phyloP scores from a whole-genome alignment of 31 red algal genomes.

The Asparagopsis taxiformis region DNA sequence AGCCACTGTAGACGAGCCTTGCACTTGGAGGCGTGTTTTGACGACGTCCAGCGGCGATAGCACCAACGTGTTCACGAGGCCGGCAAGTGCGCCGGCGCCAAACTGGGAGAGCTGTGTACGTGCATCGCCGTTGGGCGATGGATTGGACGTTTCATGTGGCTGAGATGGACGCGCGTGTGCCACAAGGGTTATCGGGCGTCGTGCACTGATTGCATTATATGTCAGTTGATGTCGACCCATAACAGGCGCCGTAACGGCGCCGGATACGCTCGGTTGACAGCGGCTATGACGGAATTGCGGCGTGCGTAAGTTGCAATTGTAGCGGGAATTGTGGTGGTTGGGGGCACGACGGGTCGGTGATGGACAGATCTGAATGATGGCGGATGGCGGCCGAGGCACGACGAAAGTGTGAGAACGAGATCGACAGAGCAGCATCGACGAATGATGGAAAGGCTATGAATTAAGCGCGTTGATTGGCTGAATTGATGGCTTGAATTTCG shows the following conservation, averaged over 20 bases:
- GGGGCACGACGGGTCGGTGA: no score
- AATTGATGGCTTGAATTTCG: no score
- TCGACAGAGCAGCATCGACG: no score
- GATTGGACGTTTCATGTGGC: neutral
- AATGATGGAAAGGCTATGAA: no score
- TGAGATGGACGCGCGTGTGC: neutral
- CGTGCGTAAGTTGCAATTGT: no score
- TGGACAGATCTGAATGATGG: no score
- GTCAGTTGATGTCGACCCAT: constrained; percentile 1
- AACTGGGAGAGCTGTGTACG: constrained; percentile 59
- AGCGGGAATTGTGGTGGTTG: no score
- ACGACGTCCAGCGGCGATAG: constrained; percentile 89
- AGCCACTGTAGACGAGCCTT: constrained; percentile 18
- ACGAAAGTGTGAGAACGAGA: no score
- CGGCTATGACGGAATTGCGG: neutral
- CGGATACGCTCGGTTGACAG: neutral
- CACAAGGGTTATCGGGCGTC: constrained; percentile 20
- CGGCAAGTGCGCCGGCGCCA: constrained; percentile 78
- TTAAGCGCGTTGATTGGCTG: no score
- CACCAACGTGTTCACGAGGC: constrained; percentile 79
- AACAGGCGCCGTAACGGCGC: neutral
- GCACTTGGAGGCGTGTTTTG: constrained; percentile 86
- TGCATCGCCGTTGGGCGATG: constrained; percentile 18
- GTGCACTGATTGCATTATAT: constrained; percentile 29
- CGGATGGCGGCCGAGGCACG: no score